Base-by-base conservation (phyloP, 2,329 filamentous ascomycete species). In the Sporothrix pallida region DNA sequence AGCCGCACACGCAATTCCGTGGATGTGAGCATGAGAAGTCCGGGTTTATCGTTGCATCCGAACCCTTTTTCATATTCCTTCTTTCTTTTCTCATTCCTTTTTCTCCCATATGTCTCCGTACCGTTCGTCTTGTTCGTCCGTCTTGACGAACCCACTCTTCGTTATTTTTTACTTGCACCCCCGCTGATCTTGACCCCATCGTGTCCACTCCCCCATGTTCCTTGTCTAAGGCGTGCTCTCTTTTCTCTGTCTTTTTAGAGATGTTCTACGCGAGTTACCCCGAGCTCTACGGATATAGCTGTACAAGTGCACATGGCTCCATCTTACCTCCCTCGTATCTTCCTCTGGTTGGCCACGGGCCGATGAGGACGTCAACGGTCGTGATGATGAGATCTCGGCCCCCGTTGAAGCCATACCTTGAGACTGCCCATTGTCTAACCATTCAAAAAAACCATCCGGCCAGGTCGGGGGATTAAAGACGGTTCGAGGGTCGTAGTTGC, bases 351-450 rank as follows among this genome's bases (percentile, higher is more conserved):
- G 70, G 70, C 15, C 52, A 58, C 23, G 20, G 6, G 26, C 6
- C 52, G 68, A 70, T 42, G 31, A 56, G 48, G 67, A 70, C 48
- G 46, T 44, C 37, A 54, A 71, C 23, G 42, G 20, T 26, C 23
- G 10, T 37, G 52, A 71, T 71, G 69, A 62, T 71, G 68, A 71
- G 69, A 71, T 71, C 17, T 50, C 56, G 10, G 44, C 44, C 56
- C 17, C 42, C 42, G 23, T n/a, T 71, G 70, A 63, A 63, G 70
- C 20, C 70, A 71, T 71, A 2, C 4, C 7, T 5, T 37, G 31
- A 37, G 31, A 7, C 31, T 37, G 3, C 31, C 31, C 31, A 6
- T 37, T 37, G 4, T 7, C 31, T 37, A 6, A 6, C 31, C 31
- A 37, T 37, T 37, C 7, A 6, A 37, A 37, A 37, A 37, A 37